Base-by-base conservation (phyloP, 371 early-diverging fungal species). In the Entomophthora muscae region DNA sequence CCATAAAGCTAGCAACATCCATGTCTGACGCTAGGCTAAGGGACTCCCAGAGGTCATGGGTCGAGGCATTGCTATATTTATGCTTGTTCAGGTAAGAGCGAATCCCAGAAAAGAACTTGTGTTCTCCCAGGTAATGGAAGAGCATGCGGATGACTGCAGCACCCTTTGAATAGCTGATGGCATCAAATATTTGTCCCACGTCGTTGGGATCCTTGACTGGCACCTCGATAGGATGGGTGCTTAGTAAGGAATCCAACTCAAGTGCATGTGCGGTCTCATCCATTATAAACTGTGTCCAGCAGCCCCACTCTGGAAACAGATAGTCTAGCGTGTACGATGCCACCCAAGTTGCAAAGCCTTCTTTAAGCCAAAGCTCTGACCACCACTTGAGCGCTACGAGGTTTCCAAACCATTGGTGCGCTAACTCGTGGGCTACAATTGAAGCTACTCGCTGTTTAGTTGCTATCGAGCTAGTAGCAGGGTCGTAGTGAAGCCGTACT, bases 401-500 rank as follows among this genome's bases (percentile, higher is more conserved):
- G 72, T 97, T 94, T n/a, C 98, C 98, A 73, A 97, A 95, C 90
- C 93, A 93, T 79, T 93, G 93, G 73, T 93, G 95, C 1, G 92
- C 94, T 26, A 95, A 76, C 77, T 97, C 97, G 71, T 95, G 98
- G 57, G 84, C 82, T 2, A 94, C 87, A 28, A 85, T 51, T n/a
- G n/a, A n/a, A n/a, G 51, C 51, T 7, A 51, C n/a, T n/a, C 51
- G 51, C 51, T 51, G 51, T n/a, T 51, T 51, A n/a, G 51, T 51
- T 12, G 51, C 51, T 7, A 12, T 51, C 12, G 51, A 12, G 51
- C 12, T 12, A 12, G 10, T 7, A 51, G 51, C 55, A 7, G 13
- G 22, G 13, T 85, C 82, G 65, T 78, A 83, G 3, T 93, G 73
- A 3, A 96, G 75, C 12, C 79, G 78, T 27, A 83, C 77, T 56